Conservation (phyloP, 1,139 yeast species). For the Diutina catenulata region DNA sequence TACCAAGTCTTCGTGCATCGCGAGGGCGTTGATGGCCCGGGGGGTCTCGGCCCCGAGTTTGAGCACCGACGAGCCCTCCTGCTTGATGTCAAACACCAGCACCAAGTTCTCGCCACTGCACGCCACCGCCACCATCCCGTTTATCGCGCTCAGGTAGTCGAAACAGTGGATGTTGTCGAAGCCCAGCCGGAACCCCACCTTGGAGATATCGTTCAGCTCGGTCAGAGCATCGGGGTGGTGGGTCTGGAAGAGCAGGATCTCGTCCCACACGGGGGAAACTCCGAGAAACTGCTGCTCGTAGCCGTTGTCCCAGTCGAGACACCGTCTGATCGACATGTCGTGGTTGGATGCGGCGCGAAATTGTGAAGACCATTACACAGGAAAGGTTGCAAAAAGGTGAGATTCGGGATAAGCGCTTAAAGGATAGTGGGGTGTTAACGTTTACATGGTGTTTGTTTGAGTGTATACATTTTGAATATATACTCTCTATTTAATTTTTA, state of each 20-base stretch:
- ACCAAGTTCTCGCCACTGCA: slow-evolving; percentile 17
- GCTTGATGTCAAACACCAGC: slow-evolving; percentile 46
- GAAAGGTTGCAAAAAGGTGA: too few species aligned
- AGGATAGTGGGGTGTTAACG: too few species aligned
- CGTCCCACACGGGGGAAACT: slow-evolving; percentile 60
- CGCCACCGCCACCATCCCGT: slow-evolving; percentile 30
- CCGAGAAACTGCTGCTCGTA: slow-evolving; percentile 48
- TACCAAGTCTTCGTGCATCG: slow-evolving; percentile 52
- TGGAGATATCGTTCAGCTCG: slow-evolving; percentile 26
- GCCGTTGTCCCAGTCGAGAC: slow-evolving; percentile 47
- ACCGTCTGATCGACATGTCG: slow-evolving; percentile 33
- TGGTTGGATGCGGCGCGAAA: neutral
- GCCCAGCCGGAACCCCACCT: slow-evolving; percentile 44
- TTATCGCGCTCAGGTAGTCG: slow-evolving; percentile 66
- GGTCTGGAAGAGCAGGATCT: slow-evolving; percentile 49
- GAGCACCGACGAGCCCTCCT: slow-evolving; percentile 25
- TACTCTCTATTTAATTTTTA: too few species aligned
- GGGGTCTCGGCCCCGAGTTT: slow-evolving; percentile 53
- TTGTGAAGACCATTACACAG: too few species aligned
- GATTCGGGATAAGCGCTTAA: too few species aligned
- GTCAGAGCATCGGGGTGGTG: slow-evolving; percentile 25
- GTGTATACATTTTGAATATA: too few species aligned
- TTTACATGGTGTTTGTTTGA: too few species aligned
- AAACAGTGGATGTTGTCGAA: slow-evolving; percentile 65
- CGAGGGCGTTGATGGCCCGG: slow-evolving; percentile 64